A percentile compares a stretch with the other conserved stretches of the same genome.
phyloP scores from a whole-genome alignment of 495 filamentous ascomycete genomes.

The Sphaerosporella brunnea region DNA sequence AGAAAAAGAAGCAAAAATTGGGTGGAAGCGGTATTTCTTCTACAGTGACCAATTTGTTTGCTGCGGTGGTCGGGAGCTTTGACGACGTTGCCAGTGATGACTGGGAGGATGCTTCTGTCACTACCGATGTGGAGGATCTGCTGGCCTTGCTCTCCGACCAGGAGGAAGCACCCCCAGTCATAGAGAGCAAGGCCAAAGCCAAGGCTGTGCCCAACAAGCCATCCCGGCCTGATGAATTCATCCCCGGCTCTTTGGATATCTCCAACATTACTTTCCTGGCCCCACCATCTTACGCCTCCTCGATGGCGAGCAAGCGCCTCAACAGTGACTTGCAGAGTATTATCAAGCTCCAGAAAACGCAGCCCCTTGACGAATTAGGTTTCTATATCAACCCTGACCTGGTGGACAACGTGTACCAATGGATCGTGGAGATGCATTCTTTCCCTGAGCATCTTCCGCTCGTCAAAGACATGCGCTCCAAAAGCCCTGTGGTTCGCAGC shows the following conservation, averaged over 20 bases:
- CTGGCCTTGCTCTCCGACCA: slow-evolving; percentile 23
- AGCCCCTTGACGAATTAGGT: slow-evolving; percentile 52
- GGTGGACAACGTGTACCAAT: slow-evolving; percentile 65
- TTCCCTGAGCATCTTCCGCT: slow-evolving; percentile 55
- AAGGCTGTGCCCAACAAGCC: background rate
- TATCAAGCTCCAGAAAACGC: slow-evolving; percentile 44
- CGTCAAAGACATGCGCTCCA: slow-evolving; percentile 52
- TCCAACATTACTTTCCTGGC: slow-evolving; percentile 38
- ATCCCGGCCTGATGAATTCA: slow-evolving; percentile 34
- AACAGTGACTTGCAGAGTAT: slow-evolving; percentile 43
- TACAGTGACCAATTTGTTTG: slow-evolving; percentile 14
- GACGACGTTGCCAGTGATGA: no score
- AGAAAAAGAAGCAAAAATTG: slow-evolving; percentile 8
- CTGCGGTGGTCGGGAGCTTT: no score
- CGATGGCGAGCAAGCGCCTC: slow-evolving; percentile 42
- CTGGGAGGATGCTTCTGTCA: slow-evolving; percentile 10
- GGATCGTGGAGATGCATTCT: slow-evolving; percentile 80
- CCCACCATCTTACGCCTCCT: slow-evolving; percentile 52
- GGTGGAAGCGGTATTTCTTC: background rate
- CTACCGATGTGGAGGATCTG: slow-evolving; percentile 24
- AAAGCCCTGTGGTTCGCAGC: slow-evolving; percentile 34
- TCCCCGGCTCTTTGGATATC: slow-evolving; percentile 43
- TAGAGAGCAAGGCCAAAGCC: background rate
- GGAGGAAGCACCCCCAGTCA: background rate
- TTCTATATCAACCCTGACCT: slow-evolving; percentile 52